Conservation (phyloP, 495 filamentous ascomycete species). For the Penicillium ucsense region DNA sequence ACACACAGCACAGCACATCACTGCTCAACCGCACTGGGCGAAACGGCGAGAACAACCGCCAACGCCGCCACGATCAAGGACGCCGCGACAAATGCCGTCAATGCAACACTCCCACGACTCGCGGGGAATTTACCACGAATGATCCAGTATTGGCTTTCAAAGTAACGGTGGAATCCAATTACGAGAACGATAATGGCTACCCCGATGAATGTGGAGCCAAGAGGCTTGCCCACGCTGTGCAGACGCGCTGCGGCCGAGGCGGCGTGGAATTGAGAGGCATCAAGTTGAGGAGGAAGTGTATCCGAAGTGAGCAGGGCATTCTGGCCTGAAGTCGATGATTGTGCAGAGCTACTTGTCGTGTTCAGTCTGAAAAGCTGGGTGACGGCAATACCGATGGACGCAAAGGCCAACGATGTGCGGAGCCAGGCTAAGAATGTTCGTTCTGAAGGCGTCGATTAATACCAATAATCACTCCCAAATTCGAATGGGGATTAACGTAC, state of each 20-base stretch:
- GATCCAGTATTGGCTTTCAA: constrained; percentile 70
- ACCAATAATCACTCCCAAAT: constrained; percentile 7
- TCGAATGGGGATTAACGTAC: constrained; percentile 39
- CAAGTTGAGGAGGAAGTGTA: constrained; percentile 12
- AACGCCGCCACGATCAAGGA: constrained; percentile 62
- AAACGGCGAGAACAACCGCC: constrained; percentile 59
- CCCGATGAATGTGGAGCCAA: constrained; percentile 85
- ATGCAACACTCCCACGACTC: constrained; percentile 72
- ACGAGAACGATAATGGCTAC: constrained; percentile 80
- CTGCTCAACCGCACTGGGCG: constrained; percentile 42
- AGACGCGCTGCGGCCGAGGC: constrained; percentile 33
- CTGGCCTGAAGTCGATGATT: constrained; percentile 1
- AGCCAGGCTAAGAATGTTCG: constrained; percentile 97
- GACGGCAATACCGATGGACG: constrained; percentile 90
- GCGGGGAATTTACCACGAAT: constrained; percentile 90
- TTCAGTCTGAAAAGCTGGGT: constrained; percentile 95
- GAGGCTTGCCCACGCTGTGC: constrained; percentile 76
- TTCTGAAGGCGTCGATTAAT: constrained; percentile 44
- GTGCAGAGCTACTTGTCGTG: constrained; percentile 32
- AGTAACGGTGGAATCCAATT: constrained; percentile 67
- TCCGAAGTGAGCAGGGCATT: constrained; percentile 6
- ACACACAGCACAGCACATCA: neutral
- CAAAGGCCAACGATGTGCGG: constrained; percentile 89
- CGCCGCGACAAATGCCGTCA: constrained; percentile 61
- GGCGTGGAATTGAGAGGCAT: constrained; percentile 4